These are phyloP conservation scores for Didymellaceae sp. DNA, from an alignment of 2,329 filamentous ascomycete species.

Conservation along the genomic window DNA sequence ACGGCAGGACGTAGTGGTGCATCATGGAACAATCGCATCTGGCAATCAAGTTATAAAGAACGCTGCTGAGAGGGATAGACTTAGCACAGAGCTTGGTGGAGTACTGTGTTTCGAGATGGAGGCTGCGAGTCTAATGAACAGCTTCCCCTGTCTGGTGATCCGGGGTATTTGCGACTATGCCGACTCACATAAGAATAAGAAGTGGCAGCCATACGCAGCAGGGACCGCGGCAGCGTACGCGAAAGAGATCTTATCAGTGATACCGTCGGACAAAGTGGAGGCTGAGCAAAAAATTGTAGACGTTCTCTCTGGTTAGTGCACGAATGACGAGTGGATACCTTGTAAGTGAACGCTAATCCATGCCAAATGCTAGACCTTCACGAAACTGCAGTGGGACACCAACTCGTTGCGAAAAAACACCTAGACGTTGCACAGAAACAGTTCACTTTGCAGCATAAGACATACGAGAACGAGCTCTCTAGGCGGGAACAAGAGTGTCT, in stretches of 20 bases:
- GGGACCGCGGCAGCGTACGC: not conserved
- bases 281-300: slow-evolving; percentile 8
- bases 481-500: slow-evolving; percentile 25
- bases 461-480: no score
- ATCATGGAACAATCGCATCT: slow-evolving; percentile 13
- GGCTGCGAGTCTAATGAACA: not conserved
- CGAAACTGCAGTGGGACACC: not conserved
- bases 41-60: slow-evolving; percentile 10
- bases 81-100: slow-evolving; percentile 15
- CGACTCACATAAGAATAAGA: not conserved
- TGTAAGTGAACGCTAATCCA: no score
- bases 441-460: no score
- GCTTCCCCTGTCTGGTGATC: not conserved
- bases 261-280: not conserved
- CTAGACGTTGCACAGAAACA: no score
- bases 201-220: not conserved
- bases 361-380: no score
- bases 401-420: no score
- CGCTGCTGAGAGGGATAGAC: slow-evolving; percentile 5
- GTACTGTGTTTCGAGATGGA: slow-evolving; percentile 7
- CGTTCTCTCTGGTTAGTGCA: slow-evolving; percentile 16
- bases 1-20: slow-evolving; percentile 7
- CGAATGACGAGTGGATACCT: slow-evolving; percentile 5
- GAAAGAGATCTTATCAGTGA: not conserved
- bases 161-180: not conserved